Base-by-base conservation (phyloP, 2,329 filamentous ascomycete species). In the Ramichloridium luteum region DNA sequence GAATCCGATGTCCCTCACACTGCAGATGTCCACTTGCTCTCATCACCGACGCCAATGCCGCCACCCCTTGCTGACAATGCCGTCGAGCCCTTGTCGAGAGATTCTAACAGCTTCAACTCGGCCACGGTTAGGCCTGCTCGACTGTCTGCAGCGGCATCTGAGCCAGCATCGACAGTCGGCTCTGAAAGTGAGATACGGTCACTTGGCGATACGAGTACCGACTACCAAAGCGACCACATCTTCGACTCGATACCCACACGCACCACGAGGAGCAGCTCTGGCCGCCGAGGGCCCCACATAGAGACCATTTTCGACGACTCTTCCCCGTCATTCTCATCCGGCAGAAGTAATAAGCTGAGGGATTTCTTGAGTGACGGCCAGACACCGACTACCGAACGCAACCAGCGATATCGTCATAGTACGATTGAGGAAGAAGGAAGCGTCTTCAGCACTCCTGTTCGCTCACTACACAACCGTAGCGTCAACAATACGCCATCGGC, bases 281-380 rank as follows among this genome's bases (percentile, higher is more conserved):
- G 73, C 18, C 68, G 74, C 28, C 74, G 82, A 50, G 79, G 77
- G 16, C 78, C 80, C 11, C 61, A 66, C 29, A 74, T 85, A 30
- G 80, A 85, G 49, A 81, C 74, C 14, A 80, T 85, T 64, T 86
- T 85, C 54, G 80, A 86, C 56, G 80, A 86, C 46, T 82, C 79
- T 10, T 78, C 50, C 16, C 46, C 48, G 1, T 41, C 33, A 11
- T 52, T 49, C 32, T 50, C 46, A 16, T 53, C 49, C 8, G 49
- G 48, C 26, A 43, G 48, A n/a, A 54, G 51, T 33, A 53, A 48
- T 5, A 50, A 45, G 34, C 52, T 70, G 27, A 58, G 62, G 36
- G 63, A 69, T 41, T 54, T 69, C 12, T 54, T 68, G 6, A 61
- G 60, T 16, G 57, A 61, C 31, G 61, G 61, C 13, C 56, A 61